Evolutionary conservation across 192 early-diverging fungal genomes (phyloP).

Genomic region (Linnemannia schmuckeri): DNA sequence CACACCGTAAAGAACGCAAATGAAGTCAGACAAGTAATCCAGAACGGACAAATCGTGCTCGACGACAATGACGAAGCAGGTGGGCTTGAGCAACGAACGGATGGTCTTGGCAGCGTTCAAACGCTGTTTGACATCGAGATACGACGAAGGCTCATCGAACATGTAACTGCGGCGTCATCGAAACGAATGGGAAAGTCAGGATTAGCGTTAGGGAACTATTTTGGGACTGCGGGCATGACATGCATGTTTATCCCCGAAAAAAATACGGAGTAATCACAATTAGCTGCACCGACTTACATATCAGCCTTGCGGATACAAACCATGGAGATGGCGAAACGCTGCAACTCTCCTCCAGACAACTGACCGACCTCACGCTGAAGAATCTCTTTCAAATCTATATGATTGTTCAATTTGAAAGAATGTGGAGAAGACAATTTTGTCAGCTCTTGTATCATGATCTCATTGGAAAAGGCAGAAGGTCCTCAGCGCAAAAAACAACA

Average conservation of each 20-base stretch:
- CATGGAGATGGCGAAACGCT: slow-evolving; percentile 96
- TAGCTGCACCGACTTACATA: slow-evolving; percentile 69
- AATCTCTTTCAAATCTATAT: slow-evolving; percentile 83
- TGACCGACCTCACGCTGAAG: slow-evolving; percentile 86
- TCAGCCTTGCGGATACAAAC: slow-evolving; percentile 86
- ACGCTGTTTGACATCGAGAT: slow-evolving; percentile 99
- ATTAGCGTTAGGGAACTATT: not conserved
- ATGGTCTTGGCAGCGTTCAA: slow-evolving; percentile 95
- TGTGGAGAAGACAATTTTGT: not conserved
- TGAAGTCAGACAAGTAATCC: slow-evolving; percentile 98
- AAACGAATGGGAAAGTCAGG: not conserved
- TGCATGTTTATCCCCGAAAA: not conserved
- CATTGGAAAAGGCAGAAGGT: not conserved
- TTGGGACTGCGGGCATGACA: not conserved
- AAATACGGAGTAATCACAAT: not conserved
- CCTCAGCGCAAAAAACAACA: not conserved
- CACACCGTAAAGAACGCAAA: slow-evolving; percentile 98
- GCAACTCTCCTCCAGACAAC: slow-evolving; percentile 96
- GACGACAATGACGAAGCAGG: slow-evolving; percentile 92
- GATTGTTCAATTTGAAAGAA: not conserved
- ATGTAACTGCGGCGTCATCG: slow-evolving; percentile 77
- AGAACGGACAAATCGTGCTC: slow-evolving; percentile 99
- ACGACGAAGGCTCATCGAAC: slow-evolving; percentile 99
- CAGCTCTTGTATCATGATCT: not conserved
- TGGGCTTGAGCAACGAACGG: slow-evolving; percentile 81